Evolutionary conservation across 2,329 filamentous ascomycete genomes (phyloP), one percentile per base, ranked within the genome.

Genomic region (Ambrosiella cleistominuta): DNA sequence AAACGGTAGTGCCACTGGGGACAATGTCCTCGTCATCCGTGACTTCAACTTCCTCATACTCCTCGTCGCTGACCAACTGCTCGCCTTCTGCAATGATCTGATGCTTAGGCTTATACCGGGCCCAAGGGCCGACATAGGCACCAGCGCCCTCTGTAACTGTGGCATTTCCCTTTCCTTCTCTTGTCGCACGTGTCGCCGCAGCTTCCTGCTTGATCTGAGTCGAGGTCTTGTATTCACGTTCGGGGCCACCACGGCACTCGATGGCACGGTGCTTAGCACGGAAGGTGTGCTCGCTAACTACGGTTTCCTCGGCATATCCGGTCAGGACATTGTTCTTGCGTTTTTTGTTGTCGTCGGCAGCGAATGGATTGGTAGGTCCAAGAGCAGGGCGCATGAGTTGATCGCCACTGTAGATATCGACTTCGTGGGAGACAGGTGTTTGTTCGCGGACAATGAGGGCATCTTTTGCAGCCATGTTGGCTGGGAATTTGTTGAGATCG

Each of bases 121-220:
- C 94, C 94, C 94, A 98, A 0, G 93, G 94, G 0, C 94, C 94
- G 42, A 95, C 79, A 69, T 98, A 98, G 51, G 89, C 84, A 57
- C 84, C 85, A 7, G 88, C 82, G 0, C 93, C 93, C 65, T 95
- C 90, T 0, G 90, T 85, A 44, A 96, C 77, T 15, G 83, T 81
- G 47, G 88, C 81, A 67, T 91, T 83, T 53, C 93, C 93, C 67
- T 93, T 96, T 63, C 75, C 81, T 69, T 97, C 89, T 61, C 93
- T 78, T 64, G 83, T 86, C n/a, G 82, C 75, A 53, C 85, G 76
- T 68, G 88, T 73, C 60, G 74, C 75, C 42, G 80, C 81, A 4
- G 83, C 82, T 59, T 83, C 79, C 63, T 86, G 85, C 69, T 94
- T 96, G 36, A 79, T 73, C 11, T 82, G 70, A 17, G 68, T 66